Conservation (phyloP, 768 basidiomycete species). For the Mycena crocata region DNA sequence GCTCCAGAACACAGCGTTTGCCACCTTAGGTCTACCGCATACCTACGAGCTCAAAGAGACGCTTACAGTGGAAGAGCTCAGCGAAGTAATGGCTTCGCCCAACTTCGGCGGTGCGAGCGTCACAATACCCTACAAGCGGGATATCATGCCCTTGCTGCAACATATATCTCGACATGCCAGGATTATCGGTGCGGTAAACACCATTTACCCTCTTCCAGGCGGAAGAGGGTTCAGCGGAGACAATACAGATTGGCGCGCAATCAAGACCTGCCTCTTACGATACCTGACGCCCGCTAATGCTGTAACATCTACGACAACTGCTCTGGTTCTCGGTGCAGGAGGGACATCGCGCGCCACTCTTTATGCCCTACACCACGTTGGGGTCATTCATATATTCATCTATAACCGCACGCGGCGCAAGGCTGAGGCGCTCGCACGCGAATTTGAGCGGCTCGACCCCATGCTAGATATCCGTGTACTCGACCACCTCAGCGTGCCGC, state of each 20-base stretch:
- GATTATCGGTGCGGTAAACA: slow-evolving; percentile 84
- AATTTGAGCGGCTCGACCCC: slow-evolving; percentile 61
- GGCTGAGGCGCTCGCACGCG: slow-evolving; percentile 66
- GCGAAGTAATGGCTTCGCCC: slow-evolving; percentile 55
- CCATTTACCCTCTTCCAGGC: slow-evolving; percentile 63
- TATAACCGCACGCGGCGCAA: slow-evolving; percentile 77
- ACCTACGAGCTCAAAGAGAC: slow-evolving; percentile 72
- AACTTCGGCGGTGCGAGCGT: slow-evolving; percentile 87
- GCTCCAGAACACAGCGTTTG: slow-evolving; percentile 80
- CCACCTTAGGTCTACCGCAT: slow-evolving; percentile 74
- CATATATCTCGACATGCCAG: slow-evolving; percentile 70
- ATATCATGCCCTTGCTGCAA: slow-evolving; percentile 76
- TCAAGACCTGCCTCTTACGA: slow-evolving; percentile 59
- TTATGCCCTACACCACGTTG: slow-evolving; percentile 74
- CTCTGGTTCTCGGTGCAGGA: slow-evolving; percentile 82
- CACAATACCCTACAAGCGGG: slow-evolving; percentile 84
- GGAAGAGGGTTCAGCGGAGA: slow-evolving; percentile 67
- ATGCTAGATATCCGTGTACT: slow-evolving; percentile 62
- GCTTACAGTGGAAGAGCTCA: slow-evolving; percentile 58
- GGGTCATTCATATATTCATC: slow-evolving; percentile 70
- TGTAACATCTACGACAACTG: slow-evolving; percentile 49
- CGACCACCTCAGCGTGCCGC: slow-evolving; percentile 58
- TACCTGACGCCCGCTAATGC: slow-evolving; percentile 47
- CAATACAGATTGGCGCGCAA: slow-evolving; percentile 87
- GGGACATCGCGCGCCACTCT: slow-evolving; percentile 85